Evolutionary conservation across 208 protist species (phyloP).

Genomic region (Leishmania gerbilli): DNA sequence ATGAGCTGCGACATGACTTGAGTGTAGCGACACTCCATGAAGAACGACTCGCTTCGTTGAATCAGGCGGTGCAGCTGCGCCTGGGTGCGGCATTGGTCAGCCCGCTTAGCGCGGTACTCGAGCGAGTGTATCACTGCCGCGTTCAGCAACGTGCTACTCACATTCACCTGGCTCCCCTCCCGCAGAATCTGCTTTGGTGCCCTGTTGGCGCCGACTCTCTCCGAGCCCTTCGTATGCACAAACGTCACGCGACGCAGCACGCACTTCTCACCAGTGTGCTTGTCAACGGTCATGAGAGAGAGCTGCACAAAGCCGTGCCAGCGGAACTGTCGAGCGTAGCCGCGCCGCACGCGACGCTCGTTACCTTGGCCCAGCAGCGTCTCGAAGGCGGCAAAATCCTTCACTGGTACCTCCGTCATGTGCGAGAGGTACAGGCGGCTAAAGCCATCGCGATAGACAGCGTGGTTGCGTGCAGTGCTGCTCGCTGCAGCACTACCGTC

Average conservation of each 20-base stretch:
- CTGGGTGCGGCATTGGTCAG: slow-evolving; percentile 33
- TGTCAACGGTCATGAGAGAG: slow-evolving; percentile 73
- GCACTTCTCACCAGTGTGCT: slow-evolving; percentile 49
- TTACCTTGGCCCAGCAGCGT: slow-evolving; percentile 64
- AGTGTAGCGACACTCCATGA: slow-evolving; percentile 92
- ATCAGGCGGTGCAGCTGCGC: slow-evolving; percentile 74
- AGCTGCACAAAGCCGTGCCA: slow-evolving; percentile 92
- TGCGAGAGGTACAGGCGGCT: slow-evolving; percentile 73
- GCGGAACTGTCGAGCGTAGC: slow-evolving; percentile 50
- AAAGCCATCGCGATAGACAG: slow-evolving; percentile 71
- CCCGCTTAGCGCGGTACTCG: slow-evolving; percentile 70
- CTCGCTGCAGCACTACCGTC: slow-evolving; percentile 12
- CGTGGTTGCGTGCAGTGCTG: slow-evolving; percentile 21
- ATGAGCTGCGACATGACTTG: slow-evolving; percentile 89
- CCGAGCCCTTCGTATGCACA: slow-evolving; percentile 87
- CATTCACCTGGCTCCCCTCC: slow-evolving; percentile 77
- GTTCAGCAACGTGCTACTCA: slow-evolving; percentile 80
- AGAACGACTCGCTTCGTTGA: slow-evolving; percentile 84
- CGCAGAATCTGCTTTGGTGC: slow-evolving; percentile 48
- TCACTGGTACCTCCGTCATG: slow-evolving; percentile 61
- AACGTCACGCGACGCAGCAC: slow-evolving; percentile 83
- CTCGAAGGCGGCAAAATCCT: slow-evolving; percentile 72
- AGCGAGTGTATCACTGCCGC: slow-evolving; percentile 86
- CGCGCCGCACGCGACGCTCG: slow-evolving; percentile 47
- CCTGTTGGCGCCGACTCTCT: slow-evolving; percentile 74